phyloP scores from a whole-genome alignment of 768 basidiomycete species.

The Candolleomyces eurysporus region DNA sequence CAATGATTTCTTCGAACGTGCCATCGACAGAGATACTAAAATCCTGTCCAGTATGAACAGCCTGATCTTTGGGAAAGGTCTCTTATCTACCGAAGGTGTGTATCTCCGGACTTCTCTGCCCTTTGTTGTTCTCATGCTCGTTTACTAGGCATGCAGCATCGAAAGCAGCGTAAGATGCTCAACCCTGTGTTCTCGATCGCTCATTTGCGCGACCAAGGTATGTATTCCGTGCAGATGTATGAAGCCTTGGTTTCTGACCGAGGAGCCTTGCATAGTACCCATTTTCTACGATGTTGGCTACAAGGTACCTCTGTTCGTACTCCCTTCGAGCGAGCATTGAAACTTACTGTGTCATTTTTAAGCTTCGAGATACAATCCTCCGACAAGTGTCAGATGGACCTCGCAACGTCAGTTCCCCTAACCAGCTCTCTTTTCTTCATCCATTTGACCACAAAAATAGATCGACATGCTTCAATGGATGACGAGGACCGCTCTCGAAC shows the following conservation, averaged over 20 bases:
- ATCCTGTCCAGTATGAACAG: no score
- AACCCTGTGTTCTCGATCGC: constrained; percentile 34
- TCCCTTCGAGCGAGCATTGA: neutral
- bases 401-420: constrained; percentile 18
- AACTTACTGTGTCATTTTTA: no score
- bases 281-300: constrained; percentile 23
- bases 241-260: neutral
- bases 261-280: no score
- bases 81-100: constrained; percentile 18
- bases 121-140: neutral
- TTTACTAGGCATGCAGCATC: constrained; percentile 11
- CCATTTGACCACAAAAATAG: constrained; percentile 1
- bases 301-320: constrained; percentile 14
- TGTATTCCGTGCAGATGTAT: neutral
- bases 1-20: no score
- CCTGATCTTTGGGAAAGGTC: constrained; percentile 19
- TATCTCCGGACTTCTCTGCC: neutral
- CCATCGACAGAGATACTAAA: no score
- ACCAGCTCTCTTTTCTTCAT: neutral
- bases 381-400: constrained; percentile 22
- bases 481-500: constrained; percentile 26
- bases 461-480: constrained; percentile 22
- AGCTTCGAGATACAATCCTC: constrained; percentile 6
- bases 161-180: constrained; percentile 32
- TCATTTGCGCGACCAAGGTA: constrained; percentile 37